Conservation (phyloP, 208 protist genomes). For the Acanthamoeba sp. region DNA sequence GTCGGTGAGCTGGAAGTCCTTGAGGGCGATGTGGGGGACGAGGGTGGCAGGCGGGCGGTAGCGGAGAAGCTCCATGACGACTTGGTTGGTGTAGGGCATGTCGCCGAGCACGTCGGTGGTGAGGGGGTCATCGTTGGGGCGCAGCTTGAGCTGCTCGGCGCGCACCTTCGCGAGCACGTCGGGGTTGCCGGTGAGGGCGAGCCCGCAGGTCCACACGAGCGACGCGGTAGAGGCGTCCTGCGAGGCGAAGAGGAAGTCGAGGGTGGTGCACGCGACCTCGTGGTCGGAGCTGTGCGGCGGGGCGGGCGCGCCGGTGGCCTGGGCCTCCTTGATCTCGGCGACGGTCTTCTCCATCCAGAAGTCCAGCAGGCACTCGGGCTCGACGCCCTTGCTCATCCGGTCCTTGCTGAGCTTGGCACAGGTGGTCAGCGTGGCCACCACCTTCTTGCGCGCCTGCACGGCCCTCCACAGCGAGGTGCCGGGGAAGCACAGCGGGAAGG, state of each 20-base stretch:
- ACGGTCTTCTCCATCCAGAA: constrained; percentile 92
- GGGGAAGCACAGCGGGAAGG: constrained; percentile 93
- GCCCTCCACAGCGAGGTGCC: constrained; percentile 94
- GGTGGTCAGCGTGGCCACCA: constrained; percentile 91
- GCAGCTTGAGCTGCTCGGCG: constrained; percentile 92
- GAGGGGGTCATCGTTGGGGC: constrained; percentile 91
- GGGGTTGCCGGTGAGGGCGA: constrained; percentile 93
- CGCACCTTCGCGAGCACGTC: constrained; percentile 93
- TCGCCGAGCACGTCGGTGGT: constrained; percentile 92
- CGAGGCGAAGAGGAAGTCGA: constrained; percentile 96
- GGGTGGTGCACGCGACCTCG: constrained; percentile 93
- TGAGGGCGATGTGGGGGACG: constrained; percentile 85
- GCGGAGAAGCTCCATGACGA: constrained; percentile 88
- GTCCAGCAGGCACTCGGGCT: constrained; percentile 94
- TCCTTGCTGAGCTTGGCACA: constrained; percentile 86
- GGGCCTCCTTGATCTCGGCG: constrained; percentile 84
- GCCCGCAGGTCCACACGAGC: constrained; percentile 92
- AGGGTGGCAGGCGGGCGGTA: constrained; percentile 87
- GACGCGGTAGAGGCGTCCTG: constrained; percentile 90
- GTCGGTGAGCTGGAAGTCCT: constrained; percentile 84
- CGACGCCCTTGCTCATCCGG: constrained; percentile 84
- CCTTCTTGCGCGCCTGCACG: constrained; percentile 92
- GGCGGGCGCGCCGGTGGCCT: constrained; percentile 89
- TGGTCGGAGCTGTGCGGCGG: constrained; percentile 91
- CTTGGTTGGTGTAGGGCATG: constrained; percentile 93